A percentile compares a stretch with the other conserved stretches of the same genome.
Evolutionary conservation across 148 eudicot species (phyloP).

Genomic region (Polygonum aviculare): DNA sequence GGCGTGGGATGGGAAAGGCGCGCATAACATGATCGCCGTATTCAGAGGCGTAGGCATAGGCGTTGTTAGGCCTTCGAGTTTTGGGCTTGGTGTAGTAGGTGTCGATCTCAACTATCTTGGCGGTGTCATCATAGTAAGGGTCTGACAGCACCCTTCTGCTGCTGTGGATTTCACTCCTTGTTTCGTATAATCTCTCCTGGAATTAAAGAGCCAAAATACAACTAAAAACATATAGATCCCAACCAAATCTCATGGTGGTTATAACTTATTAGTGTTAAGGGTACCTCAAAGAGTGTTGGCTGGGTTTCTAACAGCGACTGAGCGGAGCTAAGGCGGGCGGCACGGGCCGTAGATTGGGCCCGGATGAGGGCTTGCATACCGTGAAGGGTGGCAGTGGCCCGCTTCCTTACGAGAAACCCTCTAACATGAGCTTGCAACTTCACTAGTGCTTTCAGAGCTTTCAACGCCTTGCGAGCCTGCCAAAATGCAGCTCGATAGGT

Average conservation of each 20-base stretch:
- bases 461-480: conserved; percentile 78
- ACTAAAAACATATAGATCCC: background rate
- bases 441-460: conserved; percentile 75
- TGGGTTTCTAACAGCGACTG: conserved; percentile 30
- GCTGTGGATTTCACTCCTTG: conserved; percentile 42
- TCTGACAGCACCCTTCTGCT: conserved; percentile 53
- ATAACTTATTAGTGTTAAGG: background rate
- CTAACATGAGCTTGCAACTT: conserved; percentile 82
- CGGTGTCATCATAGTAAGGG: conserved; percentile 46
- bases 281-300: conserved; percentile 47
- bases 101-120: conserved; percentile 84
- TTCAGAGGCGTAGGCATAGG: conserved; percentile 25
- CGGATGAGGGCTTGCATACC: conserved; percentile 84
- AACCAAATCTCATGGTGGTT: too few species aligned
- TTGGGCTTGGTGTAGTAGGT: conserved; percentile 38
- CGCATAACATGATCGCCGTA: conserved; percentile 20
- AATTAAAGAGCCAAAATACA: background rate
- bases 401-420: conserved; percentile 75
- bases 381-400: conserved; percentile 67
- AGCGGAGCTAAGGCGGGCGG: conserved; percentile 29
- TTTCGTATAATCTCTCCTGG: conserved; percentile 49
- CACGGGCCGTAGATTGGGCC: conserved; percentile 55
- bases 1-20: conserved; percentile 27
- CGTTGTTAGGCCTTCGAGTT: conserved; percentile 29
- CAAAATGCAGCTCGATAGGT: background rate